Evolutionary conservation across 1,284 basidiomycete genomes (phyloP).

Genomic region (Stygiomarasmius scandens): DNA sequence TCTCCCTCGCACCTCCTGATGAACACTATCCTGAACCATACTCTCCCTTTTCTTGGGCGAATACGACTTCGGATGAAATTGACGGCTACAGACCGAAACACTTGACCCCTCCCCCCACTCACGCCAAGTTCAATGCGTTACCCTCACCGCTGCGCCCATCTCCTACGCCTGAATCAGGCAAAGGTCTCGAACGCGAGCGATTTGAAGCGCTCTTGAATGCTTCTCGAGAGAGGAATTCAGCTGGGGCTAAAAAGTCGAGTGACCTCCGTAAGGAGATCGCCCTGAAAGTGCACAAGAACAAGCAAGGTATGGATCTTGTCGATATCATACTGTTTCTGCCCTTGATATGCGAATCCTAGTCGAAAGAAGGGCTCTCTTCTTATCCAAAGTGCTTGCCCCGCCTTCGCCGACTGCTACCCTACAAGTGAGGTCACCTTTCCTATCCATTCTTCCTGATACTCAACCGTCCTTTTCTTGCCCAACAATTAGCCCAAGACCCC

Average conservation of each 20-base stretch:
- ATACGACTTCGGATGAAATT: slow-evolving; percentile 40
- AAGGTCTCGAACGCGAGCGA: slow-evolving; percentile 62
- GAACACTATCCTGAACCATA: slow-evolving; percentile 53
- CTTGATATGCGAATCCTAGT: slow-evolving; percentile 39
- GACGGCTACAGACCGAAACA: slow-evolving; percentile 57
- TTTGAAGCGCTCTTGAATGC: slow-evolving; percentile 65
- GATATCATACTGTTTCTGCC: slow-evolving; percentile 13
- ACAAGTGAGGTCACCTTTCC: too few relatives aligned
- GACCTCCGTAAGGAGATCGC: slow-evolving; percentile 76
- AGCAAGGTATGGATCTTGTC: slow-evolving; percentile 59
- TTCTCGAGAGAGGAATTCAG: slow-evolving; percentile 54
- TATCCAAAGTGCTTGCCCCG: slow-evolving; percentile 70
- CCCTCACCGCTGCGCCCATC: slow-evolving; percentile 54
- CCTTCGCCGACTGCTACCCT: slow-evolving; percentile 49
- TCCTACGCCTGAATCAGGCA: slow-evolving; percentile 34
- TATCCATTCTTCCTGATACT: too few relatives aligned
- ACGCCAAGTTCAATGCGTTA: slow-evolving; percentile 38
- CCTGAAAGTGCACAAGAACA: slow-evolving; percentile 70
- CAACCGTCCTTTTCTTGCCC: too few relatives aligned
- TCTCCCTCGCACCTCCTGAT: slow-evolving; percentile 65
- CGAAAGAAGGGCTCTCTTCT: slow-evolving; percentile 73
- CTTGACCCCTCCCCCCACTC: slow-evolving; percentile 59
- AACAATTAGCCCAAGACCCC: slow-evolving; percentile 63
- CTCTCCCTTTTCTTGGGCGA: slow-evolving; percentile 55
- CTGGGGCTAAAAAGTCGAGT: slow-evolving; percentile 46